A percentile compares a stretch with the other conserved stretches of the same genome.
phyloP scores from a whole-genome alignment of 345 rosid genomes.

The Hypericum perforatum region DNA sequence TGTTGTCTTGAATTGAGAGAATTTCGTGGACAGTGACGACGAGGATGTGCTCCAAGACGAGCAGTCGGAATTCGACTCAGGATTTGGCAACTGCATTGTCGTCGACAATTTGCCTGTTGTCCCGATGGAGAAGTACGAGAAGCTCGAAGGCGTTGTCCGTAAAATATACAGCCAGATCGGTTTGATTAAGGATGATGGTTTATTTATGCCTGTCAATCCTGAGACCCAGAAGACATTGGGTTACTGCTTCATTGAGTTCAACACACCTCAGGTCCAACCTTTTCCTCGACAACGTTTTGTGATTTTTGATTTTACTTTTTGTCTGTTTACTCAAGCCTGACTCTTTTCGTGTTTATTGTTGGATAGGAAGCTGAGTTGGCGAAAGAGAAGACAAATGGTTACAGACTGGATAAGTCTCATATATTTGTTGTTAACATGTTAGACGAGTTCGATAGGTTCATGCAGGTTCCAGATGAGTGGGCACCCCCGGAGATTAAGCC shows the following conservation, averaged over 20 bases:
- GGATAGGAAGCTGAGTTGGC: conserved; percentile 94
- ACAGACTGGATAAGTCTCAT: conserved; percentile 60
- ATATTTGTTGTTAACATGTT: conserved; percentile 75
- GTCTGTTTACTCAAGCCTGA: neutral
- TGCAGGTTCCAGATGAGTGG: conserved; percentile 87
- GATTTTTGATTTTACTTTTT: neutral
- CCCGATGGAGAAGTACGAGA: conserved; percentile 66
- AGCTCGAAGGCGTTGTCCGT: conserved; percentile 69
- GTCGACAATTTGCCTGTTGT: conserved; percentile 86
- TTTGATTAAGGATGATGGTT: conserved; percentile 68
- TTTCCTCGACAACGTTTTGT: too few species aligned
- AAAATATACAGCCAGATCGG: conserved; percentile 78
- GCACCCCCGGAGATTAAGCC: conserved; percentile 75
- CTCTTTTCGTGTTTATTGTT: neutral
- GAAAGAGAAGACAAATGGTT: conserved; percentile 64
- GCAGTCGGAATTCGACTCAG: conserved; percentile 54
- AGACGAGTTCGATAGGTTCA: conserved; percentile 66
- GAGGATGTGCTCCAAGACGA: conserved; percentile 68
- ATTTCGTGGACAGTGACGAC: conserved; percentile 53
- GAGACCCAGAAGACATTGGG: conserved; percentile 54
- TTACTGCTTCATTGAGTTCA: conserved; percentile 79
- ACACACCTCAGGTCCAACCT: conserved; percentile 54
- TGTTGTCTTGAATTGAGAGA: too few species aligned
- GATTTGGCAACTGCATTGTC: conserved; percentile 63
- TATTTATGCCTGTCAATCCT: conserved; percentile 85